Percentiles rank a stretch among this genome's conserved stretches.
Evolutionary conservation across 805 yeast species (phyloP).

Genomic region (Ogataea corticis): DNA sequence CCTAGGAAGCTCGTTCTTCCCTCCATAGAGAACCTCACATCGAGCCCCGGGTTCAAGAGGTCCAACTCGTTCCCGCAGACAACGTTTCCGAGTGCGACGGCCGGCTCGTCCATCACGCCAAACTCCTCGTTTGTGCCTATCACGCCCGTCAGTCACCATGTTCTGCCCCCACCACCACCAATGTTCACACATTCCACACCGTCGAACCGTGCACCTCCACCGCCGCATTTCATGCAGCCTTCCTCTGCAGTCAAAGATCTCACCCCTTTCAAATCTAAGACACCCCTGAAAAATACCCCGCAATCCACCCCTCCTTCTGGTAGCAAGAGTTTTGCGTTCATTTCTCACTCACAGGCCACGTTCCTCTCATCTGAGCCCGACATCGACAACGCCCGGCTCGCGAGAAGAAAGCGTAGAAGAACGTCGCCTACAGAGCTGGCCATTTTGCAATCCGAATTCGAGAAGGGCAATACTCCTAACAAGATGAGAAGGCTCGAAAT

Average conservation of each 20-base stretch:
- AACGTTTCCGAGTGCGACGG: conserved; percentile 4
- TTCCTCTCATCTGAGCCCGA: conserved; percentile 79
- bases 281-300: conserved; percentile 9
- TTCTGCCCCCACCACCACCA: conserved; percentile 26
- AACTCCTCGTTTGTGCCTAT: conserved; percentile 18
- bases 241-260: not conserved
- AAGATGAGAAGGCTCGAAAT: conserved; percentile 73
- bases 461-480: conserved; percentile 77
- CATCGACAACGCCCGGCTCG: conserved; percentile 88
- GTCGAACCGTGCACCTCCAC: conserved; percentile 13
- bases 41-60: conserved; percentile 26
- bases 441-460: conserved; percentile 79
- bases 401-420: conserved; percentile 92
- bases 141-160: conserved; percentile 22
- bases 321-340: conserved; percentile 70
- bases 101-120: conserved; percentile 9
- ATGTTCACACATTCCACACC: conserved; percentile 24
- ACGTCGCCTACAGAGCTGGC: conserved; percentile 86
- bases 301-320: conserved; percentile 24
- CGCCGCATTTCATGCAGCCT: conserved; percentile 9
- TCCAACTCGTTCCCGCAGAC: conserved; percentile 24
- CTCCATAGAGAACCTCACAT: conserved; percentile 27
- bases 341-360: conserved; percentile 89
- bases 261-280: conserved; percentile 6
- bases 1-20: conserved; percentile 23